phyloP scores from a whole-genome alignment of 2,329 filamentous ascomycete genomes.

The Colletotrichum sp. region DNA sequence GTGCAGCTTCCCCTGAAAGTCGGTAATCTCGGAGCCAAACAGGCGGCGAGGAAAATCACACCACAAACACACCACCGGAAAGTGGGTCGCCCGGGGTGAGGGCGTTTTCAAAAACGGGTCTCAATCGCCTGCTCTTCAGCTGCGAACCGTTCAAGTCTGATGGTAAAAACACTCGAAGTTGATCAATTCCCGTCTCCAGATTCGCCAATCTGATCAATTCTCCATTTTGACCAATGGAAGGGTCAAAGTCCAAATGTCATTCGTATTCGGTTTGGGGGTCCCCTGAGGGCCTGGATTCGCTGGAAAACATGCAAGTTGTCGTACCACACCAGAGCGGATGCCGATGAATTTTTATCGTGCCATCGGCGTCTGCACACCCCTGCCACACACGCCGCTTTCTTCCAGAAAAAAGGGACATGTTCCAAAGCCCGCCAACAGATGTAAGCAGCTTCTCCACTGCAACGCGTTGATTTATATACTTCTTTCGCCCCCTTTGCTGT shows the following conservation, averaged over 20 bases:
- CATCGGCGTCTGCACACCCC: conserved; percentile 15
- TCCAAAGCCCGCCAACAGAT: conserved; percentile 14
- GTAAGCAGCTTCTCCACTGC: neutral
- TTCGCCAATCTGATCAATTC: conserved; percentile 4
- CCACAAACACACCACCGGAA: conserved; percentile 19
- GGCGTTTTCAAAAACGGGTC: neutral
- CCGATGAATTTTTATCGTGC: conserved; percentile 14
- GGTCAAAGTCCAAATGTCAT: neutral
- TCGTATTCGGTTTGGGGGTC: conserved; percentile 11
- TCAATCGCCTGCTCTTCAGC: neutral
- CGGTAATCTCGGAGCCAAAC: conserved; percentile 7
- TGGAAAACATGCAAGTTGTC: conserved; percentile 1
- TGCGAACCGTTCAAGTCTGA: neutral
- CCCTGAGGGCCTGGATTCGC: neutral
- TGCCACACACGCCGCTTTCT: neutral
- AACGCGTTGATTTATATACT: neutral
- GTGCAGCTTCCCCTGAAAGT: neutral
- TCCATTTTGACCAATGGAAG: neutral
- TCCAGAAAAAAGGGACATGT: neutral
- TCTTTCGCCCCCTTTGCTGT: neutral
- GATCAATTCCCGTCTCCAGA: neutral
- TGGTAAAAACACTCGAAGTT: neutral
- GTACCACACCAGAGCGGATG: conserved; percentile 17
- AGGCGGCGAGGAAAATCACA: conserved; percentile 8
- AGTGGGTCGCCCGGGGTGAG: conserved; percentile 16